Conservation (phyloP, 139 green algal species). For the Zygnema circumcarinatum region DNA sequence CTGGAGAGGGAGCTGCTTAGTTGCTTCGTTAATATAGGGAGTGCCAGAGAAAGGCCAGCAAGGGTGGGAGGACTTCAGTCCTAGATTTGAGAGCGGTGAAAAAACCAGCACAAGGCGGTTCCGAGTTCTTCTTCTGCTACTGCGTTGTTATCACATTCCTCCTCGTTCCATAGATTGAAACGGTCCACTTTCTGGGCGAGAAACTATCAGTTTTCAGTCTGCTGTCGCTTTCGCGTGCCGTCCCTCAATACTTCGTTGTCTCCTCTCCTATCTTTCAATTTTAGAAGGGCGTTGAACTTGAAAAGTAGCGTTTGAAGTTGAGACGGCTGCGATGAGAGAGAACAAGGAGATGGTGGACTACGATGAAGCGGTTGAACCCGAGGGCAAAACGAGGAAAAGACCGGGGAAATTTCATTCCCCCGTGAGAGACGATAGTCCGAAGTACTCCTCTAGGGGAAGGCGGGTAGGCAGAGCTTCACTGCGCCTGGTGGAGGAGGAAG, state of each 20-base stretch:
- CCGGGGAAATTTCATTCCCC: neutral
- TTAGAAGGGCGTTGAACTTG: neutral
- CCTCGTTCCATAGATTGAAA: too few relatives aligned
- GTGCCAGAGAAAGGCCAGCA: too few relatives aligned
- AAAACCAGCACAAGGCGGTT: too few relatives aligned
- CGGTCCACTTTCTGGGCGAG: too few relatives aligned
- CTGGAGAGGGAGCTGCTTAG: too few relatives aligned
- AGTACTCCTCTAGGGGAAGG: neutral
- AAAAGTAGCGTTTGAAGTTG: neutral
- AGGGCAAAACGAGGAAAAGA: neutral
- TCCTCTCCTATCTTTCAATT: neutral
- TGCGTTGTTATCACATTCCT: neutral
- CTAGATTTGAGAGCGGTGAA: too few relatives aligned
- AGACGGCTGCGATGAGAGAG: neutral
- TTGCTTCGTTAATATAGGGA: too few relatives aligned
- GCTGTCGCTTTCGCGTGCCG: neutral
- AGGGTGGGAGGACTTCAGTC: too few relatives aligned
- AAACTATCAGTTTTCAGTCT: too few relatives aligned
- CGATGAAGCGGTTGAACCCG: neutral
- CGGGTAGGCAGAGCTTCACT: neutral
- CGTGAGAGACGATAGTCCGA: neutral
- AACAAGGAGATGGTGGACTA: neutral
- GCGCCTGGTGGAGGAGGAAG: neutral
- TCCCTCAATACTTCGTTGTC: neutral
- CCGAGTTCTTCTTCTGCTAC: too few relatives aligned